Conservation (phyloP, 2,329 filamentous ascomycete genomes). For the Cordyceps fumosorosea region DNA sequence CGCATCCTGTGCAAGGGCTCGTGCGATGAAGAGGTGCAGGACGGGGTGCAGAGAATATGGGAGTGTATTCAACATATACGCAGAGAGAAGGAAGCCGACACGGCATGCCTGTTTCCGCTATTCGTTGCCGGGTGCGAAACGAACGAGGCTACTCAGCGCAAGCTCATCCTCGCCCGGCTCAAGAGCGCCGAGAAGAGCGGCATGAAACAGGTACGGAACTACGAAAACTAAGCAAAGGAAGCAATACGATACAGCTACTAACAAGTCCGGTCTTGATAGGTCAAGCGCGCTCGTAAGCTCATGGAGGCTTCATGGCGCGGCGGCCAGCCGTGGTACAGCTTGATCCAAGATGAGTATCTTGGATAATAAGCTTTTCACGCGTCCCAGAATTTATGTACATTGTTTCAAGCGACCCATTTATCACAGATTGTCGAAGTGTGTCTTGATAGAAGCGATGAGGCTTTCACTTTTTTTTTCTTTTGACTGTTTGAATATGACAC, state of each 20-base stretch:
- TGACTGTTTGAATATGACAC: conserved; percentile 2
- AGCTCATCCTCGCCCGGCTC: conserved; percentile 59
- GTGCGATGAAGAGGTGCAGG: conserved; percentile 53
- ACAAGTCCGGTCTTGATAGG: conserved; percentile 27
- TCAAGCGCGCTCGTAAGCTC: conserved; percentile 52
- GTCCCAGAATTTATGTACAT: not conserved
- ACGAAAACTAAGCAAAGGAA: not conserved
- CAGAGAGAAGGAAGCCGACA: conserved; percentile 63
- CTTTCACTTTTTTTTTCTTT: not conserved
- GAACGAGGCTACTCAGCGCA: conserved; percentile 45
- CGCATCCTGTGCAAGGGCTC: conserved; percentile 60
- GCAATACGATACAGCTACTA: not conserved
- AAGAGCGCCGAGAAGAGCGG: conserved; percentile 63
- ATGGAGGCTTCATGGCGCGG: conserved; percentile 66
- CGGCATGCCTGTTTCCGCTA: conserved; percentile 70
- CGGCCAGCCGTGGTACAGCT: conserved; percentile 60
- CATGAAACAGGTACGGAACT: conserved; percentile 60
- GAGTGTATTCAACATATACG: conserved; percentile 55
- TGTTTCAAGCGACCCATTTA: not conserved
- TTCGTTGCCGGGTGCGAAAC: conserved; percentile 79
- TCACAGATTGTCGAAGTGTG: conserved; percentile 2
- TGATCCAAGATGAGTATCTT: conserved; percentile 62
- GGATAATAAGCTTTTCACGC: conserved; percentile 36
- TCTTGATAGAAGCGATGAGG: conserved; percentile 7
- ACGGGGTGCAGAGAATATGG: conserved; percentile 57